phyloP scores from a whole-genome alignment of 2,329 filamentous ascomycete species.

The Helotiales sp. region DNA sequence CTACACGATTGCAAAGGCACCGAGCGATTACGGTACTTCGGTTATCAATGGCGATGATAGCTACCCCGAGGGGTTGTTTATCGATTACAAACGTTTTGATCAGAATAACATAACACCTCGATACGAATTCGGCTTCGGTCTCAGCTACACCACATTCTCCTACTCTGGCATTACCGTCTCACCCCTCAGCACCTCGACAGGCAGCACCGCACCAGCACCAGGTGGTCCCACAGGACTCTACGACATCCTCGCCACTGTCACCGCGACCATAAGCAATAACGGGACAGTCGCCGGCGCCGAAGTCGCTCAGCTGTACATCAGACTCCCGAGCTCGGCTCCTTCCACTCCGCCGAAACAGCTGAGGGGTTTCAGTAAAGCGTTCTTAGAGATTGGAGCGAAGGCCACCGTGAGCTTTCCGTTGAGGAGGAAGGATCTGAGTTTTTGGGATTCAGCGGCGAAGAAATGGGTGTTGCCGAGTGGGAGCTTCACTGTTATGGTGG shows the following conservation, averaged over 20 bases:
- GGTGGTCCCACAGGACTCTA: slow-evolving; percentile 66
- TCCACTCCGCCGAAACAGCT: slow-evolving; percentile 60
- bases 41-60: slow-evolving; percentile 42
- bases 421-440: slow-evolving; percentile 55
- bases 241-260: slow-evolving; percentile 63
- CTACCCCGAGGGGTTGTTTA: slow-evolving; percentile 52
- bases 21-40: slow-evolving; percentile 51
- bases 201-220: slow-evolving; percentile 18
- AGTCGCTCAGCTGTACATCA: slow-evolving; percentile 55
- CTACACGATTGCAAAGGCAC: slow-evolving; percentile 66
- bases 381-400: slow-evolving; percentile 52
- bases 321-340: slow-evolving; percentile 46
- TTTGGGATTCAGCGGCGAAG: slow-evolving; percentile 65
- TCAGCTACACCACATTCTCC: slow-evolving; percentile 61
- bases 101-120: slow-evolving; percentile 44
- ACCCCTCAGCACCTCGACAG: slow-evolving; percentile 8
- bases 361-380: slow-evolving; percentile 66
- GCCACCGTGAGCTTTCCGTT: slow-evolving; percentile 50
- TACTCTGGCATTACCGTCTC: slow-evolving; percentile 34
- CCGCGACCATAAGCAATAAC: slow-evolving; percentile 64
- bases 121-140: slow-evolving; percentile 53
- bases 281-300: slow-evolving; percentile 59
- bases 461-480: slow-evolving; percentile 56
- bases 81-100: slow-evolving; percentile 61
- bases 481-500: slow-evolving; percentile 33